Evolutionary conservation across 164 flowering plant species (phyloP), one percentile per base, ranked within the genome.

Genomic region (Chimonanthus praecox): DNA sequence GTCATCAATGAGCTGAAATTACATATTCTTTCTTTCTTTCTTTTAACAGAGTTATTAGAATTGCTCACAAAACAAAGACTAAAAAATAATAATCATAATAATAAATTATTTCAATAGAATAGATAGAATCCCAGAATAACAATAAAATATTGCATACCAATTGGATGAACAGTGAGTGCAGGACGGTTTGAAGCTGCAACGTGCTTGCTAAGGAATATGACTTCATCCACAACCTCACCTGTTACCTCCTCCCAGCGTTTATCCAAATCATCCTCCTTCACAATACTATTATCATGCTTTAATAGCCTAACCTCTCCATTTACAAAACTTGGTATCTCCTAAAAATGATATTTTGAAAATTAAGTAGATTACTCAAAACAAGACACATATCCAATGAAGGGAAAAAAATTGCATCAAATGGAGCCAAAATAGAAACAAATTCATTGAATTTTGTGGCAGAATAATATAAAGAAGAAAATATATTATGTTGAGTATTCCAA

Each of bases 81-180:
- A 33, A 1, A 4, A 51, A 51, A 11, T 4, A 11, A 10, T 11
- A 54, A 54, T n/a, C 16, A 54, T 9, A 49, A 5, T 5, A 54
- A 54, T 11, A 54, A 10, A 13, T 54, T 15, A 13, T 33, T 33
- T 33, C 33, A 33, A 33, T 33, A 33, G 33, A 33, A 33, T 33
- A 33, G 33, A 33, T 33, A 33, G 33, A 33, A 33, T 33, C 33
- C 33, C 33, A 33, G 33, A 33, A 33, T 21, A 44, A 58, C 4
- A 71, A 7, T n/a, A 13, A 65, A 49, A 65, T n/a, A 20, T n/a
- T 15, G 9, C 18, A 15, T 84, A 92, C 98, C 99, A n/a, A 90
- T 95, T 0, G 98, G 98, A 71, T 95, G 94, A 72, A 95, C 79
- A 4, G 98, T 95, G 72, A 95, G 90, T 3, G 98, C 94, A 18